Conservation (phyloP, 768 basidiomycete genomes). For the Hemileccinum rubropunctum region DNA sequence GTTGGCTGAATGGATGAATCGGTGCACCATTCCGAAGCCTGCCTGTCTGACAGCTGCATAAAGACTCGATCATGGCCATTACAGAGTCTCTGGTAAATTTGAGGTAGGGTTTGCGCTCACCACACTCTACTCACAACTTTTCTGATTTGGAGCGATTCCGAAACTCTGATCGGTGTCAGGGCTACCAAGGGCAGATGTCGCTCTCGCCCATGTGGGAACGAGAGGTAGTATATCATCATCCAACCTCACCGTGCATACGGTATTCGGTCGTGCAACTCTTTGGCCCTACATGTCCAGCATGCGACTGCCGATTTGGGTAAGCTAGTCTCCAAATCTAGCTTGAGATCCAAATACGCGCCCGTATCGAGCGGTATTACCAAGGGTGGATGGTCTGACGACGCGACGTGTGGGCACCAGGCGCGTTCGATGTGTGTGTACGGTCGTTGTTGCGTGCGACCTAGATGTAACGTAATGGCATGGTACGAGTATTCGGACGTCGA, state of each 20-base stretch:
- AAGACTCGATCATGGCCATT: slow-evolving; percentile 65
- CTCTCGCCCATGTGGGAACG: slow-evolving; percentile 62
- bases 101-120: slow-evolving; percentile 65
- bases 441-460: slow-evolving; percentile 61
- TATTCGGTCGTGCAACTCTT: slow-evolving; percentile 59
- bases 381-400: slow-evolving; percentile 86
- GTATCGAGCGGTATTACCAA: slow-evolving; percentile 82
- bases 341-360: slow-evolving; percentile 78
- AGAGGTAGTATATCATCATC: slow-evolving; percentile 38
- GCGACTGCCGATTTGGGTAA: slow-evolving; percentile 47
- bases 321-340: slow-evolving; percentile 80
- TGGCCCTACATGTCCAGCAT: slow-evolving; percentile 73
- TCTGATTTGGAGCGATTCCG: slow-evolving; percentile 87
- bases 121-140: slow-evolving; percentile 84
- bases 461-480: slow-evolving; percentile 10
- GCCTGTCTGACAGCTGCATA: not conserved
- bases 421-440: slow-evolving; percentile 94
- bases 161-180: slow-evolving; percentile 69
- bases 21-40: not conserved
- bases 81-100: slow-evolving; percentile 38
- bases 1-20: slow-evolving; percentile 85
- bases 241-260: slow-evolving; percentile 36
- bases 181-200: slow-evolving; percentile 58
- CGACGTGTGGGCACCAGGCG: slow-evolving; percentile 80
- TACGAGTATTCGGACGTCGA: slow-evolving; percentile 77